Evolutionary conservation across 78 protist species (phyloP), one percentile per base, ranked within the genome.

Genomic region (Dictyostelium discoideum): DNA sequence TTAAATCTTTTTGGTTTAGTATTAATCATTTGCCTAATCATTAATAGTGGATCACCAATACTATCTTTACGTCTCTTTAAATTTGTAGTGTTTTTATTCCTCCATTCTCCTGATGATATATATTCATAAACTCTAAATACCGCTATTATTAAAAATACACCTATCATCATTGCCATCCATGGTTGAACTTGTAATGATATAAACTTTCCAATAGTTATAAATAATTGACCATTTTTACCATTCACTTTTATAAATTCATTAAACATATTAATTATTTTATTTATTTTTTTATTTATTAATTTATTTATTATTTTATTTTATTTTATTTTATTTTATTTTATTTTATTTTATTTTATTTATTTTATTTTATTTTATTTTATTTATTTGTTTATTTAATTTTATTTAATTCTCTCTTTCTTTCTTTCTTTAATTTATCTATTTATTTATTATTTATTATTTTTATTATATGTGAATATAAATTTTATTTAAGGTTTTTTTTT

Each of bases 101-200:
- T 84, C 87, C 87, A 84, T 13, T 60, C 87, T 2, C 87, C 87
- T 48, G 40, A 7, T 39, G 90, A 85, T 44, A 69, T 39, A 44
- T n/a, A 85, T 32, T 81, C 95, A 82, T 90, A 90, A 32, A 90
- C 3, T n/a, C 95, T 63, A 82, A 90, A 90, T 37, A 46, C 87
- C 4, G 44, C 74, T 9, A 90, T 69, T 11, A 90, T 90, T 29
- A 83, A n/a, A 90, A 90, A 82, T 11, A 90, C 95, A 37, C 95
- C 95, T 5, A 90, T 90, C 78, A 85, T 82, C 95, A 90, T 90
- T 39, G 95, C 95, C 95, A 90, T 90, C 95, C 95, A 90, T 72
- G 95, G 95, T 90, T 90, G 95, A 16, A 86, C 48, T 69, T 24
- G 46, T 1, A 85, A n/a, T 2, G 39, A 1, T 37, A 29, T 37